Evolutionary conservation across 805 yeast species (phyloP), one percentile per base, ranked within the genome.

Genomic region (Ogataea allantospora): DNA sequence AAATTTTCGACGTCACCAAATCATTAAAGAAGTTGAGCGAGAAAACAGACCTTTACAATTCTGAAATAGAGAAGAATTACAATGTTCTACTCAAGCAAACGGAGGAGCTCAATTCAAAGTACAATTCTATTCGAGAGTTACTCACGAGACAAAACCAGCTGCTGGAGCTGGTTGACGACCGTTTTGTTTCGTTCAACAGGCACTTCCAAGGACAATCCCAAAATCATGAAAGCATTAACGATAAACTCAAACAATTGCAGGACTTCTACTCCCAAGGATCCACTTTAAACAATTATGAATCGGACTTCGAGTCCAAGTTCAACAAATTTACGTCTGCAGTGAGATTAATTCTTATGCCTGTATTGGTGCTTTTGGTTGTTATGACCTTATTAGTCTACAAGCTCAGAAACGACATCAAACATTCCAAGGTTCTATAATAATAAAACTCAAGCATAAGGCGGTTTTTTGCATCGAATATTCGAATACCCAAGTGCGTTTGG

Each of bases 321-420:
- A 43, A 39, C 35, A 38, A 38, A 18, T 21, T 52, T 18, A 40
- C 44, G 10, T 40, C 50, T 10, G 39, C 45, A 13, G 35, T 56
- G 18, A 56, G 52, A 36, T 29, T 54, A 8, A 36, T 55, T 18
- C 42, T 60, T 38, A 46, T 74, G 15, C 71, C 75, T 2, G 54
- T 75, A 14, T 51, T 70, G 7, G 36, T 66, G 7, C 59, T 70
- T 5, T 47, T 73, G 18, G 45, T 68, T 3, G 58, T 67, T 1
- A 61, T 77, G 38, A 65, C 72, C 13, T 56, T 70, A 23, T 64
- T 75, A 43, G 68, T 77, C 15, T 71, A 70, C 55, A 68, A 76
- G 53, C 60, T 80, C 28, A 73, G 83, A 62, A 75, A 67, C 46
- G 85, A 80, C 46, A 77, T 80, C 40, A 79, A 77, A 49, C 82